These are phyloP conservation scores for Blastobotrys petasosporus DNA, from an alignment of 1,139 yeast species.

Conservation along the genomic window DNA sequence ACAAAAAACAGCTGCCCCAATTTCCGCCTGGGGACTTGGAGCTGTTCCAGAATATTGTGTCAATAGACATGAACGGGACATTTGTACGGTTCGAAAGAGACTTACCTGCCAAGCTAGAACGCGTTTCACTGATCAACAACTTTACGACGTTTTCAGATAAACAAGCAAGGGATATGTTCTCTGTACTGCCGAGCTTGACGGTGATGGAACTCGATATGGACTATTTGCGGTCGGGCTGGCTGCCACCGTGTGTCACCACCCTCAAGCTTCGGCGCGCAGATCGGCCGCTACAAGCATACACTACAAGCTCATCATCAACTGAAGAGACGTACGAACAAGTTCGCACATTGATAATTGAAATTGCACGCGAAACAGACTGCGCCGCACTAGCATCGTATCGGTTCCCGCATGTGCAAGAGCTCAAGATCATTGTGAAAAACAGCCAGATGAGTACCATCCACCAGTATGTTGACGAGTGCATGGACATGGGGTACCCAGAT, in stretches of 20 bases:
- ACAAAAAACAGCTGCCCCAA: constrained; percentile 1
- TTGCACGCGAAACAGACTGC: background rate
- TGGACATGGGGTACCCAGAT: constrained; percentile 1
- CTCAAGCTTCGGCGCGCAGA: background rate
- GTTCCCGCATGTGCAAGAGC: constrained; percentile 1
- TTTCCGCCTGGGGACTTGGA: constrained; percentile 12
- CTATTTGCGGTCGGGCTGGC: constrained; percentile 3
- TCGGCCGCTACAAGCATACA: background rate
- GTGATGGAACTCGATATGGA: constrained; percentile 6
- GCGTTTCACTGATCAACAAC: constrained; percentile 2
- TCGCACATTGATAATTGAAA: constrained; percentile 1
- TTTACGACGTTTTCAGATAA: constrained; percentile 3
- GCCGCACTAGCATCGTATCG: background rate
- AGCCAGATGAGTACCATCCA: background rate
- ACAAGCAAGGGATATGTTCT: constrained; percentile 4
- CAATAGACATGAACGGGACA: constrained; percentile 5
- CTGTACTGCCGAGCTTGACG: background rate
- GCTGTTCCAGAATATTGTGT: constrained; percentile 2
- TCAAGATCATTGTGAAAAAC: background rate
- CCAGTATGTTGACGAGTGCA: background rate
- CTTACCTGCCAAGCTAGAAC: background rate
- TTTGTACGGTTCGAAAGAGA: constrained; percentile 6
- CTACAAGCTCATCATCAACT: background rate
- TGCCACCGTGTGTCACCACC: background rate
- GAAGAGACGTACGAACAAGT: background rate